Percentiles rank a stretch among this genome's conserved stretches.
Evolutionary conservation across 805 yeast genomes (phyloP).

Genomic region (Candida verbasci): DNA sequence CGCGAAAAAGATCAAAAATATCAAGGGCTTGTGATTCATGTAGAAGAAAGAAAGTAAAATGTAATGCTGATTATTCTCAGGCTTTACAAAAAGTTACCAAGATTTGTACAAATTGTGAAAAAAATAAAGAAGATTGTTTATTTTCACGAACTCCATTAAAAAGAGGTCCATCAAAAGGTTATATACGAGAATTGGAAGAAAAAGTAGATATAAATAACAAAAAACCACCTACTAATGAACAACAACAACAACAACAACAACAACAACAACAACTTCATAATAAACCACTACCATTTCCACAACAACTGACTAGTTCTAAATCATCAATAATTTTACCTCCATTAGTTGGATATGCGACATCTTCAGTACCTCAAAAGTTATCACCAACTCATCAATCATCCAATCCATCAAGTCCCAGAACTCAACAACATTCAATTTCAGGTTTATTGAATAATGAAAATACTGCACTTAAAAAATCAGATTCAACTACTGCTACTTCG

Average conservation of each 20-base stretch:
- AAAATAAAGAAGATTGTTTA: constrained; percentile 57
- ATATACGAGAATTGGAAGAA: constrained; percentile 41
- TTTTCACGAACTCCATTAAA: constrained; percentile 71
- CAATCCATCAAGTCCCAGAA: constrained; percentile 16
- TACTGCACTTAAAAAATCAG: no score
- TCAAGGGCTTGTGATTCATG: constrained; percentile 82
- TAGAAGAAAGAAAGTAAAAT: constrained; percentile 65
- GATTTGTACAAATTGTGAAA: constrained; percentile 59
- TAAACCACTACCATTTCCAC: constrained; percentile 5
- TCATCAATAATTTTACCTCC: constrained; percentile 30
- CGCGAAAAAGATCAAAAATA: constrained; percentile 64
- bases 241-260: not conserved
- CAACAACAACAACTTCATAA: not conserved
- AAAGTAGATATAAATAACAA: constrained; percentile 20
- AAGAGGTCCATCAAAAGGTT: constrained; percentile 78
- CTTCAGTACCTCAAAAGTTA: constrained; percentile 6
- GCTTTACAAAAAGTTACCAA: constrained; percentile 45
- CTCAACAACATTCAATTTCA: constrained; percentile 6
- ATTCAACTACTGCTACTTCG: no score
- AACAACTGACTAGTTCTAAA: no score
- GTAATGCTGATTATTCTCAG: constrained; percentile 55
- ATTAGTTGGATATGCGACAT: no score
- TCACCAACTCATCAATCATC: constrained; percentile 5
- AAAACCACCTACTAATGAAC: not conserved
- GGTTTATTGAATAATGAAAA: constrained; percentile 7